Evolutionary conservation across 202 grass and related monocot species (phyloP).

Genomic region (Digitaria exilis): DNA sequence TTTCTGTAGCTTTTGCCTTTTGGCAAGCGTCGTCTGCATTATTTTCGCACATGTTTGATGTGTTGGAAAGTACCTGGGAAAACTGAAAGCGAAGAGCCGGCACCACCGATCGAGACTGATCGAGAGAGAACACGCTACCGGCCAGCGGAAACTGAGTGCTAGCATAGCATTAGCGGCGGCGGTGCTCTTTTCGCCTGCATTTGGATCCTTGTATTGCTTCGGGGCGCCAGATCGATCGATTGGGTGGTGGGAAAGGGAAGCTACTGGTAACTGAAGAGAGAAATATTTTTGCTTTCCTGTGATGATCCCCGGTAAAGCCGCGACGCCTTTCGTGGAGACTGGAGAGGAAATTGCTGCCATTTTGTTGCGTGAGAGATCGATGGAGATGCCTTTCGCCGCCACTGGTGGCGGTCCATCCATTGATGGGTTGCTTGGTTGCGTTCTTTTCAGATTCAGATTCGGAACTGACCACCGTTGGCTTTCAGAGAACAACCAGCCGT

Average conservation of each 20-base stretch:
- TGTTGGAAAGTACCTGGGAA: conserved; percentile 15
- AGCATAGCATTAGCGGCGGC: not conserved
- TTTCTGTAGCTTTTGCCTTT: conserved; percentile 9
- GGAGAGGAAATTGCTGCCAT: not conserved
- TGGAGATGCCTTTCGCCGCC: not conserved
- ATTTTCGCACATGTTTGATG: conserved; percentile 26
- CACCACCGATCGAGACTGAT: not conserved
- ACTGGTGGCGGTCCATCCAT: not conserved
- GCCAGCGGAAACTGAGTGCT: not conserved
- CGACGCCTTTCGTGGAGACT: not conserved
- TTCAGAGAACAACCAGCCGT: not conserved
- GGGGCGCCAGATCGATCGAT: not conserved
- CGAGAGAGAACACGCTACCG: not conserved
- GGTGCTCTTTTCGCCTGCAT: conserved; percentile 4
- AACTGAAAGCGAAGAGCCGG: not conserved
- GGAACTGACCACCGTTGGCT: not conserved
- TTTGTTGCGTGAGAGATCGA: not conserved
- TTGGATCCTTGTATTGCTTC: too few species aligned
- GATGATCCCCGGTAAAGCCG: conserved; percentile 11
- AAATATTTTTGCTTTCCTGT: too few species aligned
- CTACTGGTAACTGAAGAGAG: too few species aligned
- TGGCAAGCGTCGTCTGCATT: not conserved
- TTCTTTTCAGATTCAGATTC: not conserved
- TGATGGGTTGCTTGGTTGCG: not conserved
- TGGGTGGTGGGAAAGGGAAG: not conserved